These are phyloP conservation scores for Plasmodium inui DNA, from an alignment of 169 alveolate species.

Conservation along the genomic window DNA sequence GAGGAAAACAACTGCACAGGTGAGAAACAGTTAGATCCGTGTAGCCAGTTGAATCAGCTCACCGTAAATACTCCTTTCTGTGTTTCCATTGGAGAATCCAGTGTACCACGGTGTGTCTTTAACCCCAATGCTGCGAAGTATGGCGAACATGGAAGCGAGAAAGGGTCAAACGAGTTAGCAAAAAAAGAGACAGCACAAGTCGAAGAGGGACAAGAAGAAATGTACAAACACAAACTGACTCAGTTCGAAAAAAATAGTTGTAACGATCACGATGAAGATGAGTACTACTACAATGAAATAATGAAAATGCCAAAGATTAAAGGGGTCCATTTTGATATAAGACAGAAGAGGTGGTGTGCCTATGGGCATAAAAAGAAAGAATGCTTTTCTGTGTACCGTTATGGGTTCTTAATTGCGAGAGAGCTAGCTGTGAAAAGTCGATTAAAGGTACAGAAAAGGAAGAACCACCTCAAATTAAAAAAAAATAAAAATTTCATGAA, in stretches of 20 bases:
- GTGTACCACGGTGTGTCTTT: not conserved
- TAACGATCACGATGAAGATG: not conserved
- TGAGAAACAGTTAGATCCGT: not conserved
- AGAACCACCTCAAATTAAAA: slow-evolving; percentile 28
- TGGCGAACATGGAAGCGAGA: not conserved
- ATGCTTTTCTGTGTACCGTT: slow-evolving; percentile 68
- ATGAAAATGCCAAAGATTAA: slow-evolving; percentile 72
- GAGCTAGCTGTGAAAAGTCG: slow-evolving; percentile 71
- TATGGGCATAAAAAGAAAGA: slow-evolving; percentile 75
- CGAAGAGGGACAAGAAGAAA: not conserved
- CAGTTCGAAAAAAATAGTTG: not conserved
- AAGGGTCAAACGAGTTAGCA: not conserved
- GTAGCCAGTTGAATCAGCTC: not conserved
- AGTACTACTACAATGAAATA: slow-evolving; percentile 20
- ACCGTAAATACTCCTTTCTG: not conserved
- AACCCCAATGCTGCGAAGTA: not conserved
- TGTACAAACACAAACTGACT: not conserved
- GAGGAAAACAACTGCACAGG: not conserved
- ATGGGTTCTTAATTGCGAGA: slow-evolving; percentile 73
- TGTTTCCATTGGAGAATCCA: not conserved
- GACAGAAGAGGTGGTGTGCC: slow-evolving; percentile 76
- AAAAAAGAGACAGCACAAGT: not conserved
- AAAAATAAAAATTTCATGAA: slow-evolving; percentile 14
- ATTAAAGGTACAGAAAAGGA: slow-evolving; percentile 56
- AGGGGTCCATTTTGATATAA: slow-evolving; percentile 73